Base-by-base conservation (phyloP, 1,284 basidiomycete species). In the Ustilago loliicola region DNA sequence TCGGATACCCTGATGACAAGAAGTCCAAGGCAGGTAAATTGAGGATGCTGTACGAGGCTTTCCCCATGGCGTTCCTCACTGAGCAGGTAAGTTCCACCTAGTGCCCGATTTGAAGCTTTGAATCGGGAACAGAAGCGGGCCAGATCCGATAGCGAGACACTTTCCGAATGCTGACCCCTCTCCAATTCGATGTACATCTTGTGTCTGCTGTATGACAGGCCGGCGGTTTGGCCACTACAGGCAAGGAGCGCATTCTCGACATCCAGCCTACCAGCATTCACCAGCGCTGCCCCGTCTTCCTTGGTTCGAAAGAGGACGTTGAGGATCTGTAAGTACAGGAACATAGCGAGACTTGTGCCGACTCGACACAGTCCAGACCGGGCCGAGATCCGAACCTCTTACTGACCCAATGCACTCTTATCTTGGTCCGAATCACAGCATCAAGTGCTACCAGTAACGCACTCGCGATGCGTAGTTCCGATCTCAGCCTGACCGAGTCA, bases 51-150 rank as follows among this genome's bases (percentile, higher is more conserved):
- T 99, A 99, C 85, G 97, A 99, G 88, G 96, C 94, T 6, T 99
- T 98, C 90, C 96, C 96, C n/a, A 98, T 98, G 96, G 94, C 96
- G 2, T 96, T 93, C 88, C 88, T 98, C 83, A 95, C 92, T 4
- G 96, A 98, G 85, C 95, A 96, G 90, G 68, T 65, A 56, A 65
- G 68, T 61, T 11, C 9, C 1, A 29, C 15, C n/a, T 11, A 8
- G 11, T n/a, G 25, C 13, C 6, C 9, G 13, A 23, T 42, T 10
- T 10, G 27, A 38, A 38, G 36, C 9, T 40, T 11, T 9, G 7
- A n/a, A 17, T 15, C 36, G 36, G 13, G 36, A 17, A 48, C 29
- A 58, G 25, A 34, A 21, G 17, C 34, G 21, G 19, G 10, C 3
- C 15, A 25, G 40, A 57, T 45, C 27, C n/a, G 32, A 34, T 27